Evolutionary conservation across 2,329 filamentous ascomycete genomes (phyloP).

Genomic region (Orbilia javanica): DNA sequence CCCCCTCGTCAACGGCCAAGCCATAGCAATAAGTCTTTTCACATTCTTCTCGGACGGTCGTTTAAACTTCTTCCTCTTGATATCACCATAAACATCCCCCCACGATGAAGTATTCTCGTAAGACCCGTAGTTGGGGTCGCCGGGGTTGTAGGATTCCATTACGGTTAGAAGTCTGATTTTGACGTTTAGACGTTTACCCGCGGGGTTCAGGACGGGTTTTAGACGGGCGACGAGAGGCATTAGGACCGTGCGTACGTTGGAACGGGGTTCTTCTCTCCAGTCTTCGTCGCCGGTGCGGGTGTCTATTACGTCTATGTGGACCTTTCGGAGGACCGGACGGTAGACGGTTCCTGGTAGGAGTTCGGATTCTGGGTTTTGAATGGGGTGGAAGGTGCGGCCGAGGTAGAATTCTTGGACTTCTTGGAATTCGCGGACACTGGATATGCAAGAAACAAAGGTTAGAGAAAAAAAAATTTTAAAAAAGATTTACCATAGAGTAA

Average conservation of each 20-base stretch:
- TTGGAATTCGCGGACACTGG: slow-evolving; percentile 14
- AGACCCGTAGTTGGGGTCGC: not conserved
- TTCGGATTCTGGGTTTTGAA: slow-evolving; percentile 11
- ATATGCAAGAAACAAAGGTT: no score
- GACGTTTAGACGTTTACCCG: not conserved
- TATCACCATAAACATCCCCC: slow-evolving; percentile 4
- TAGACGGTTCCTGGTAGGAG: slow-evolving; percentile 5
- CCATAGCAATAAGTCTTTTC: slow-evolving; percentile 14
- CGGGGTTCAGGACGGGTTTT: not conserved
- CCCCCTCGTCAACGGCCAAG: slow-evolving; percentile 26
- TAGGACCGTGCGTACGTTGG: slow-evolving; percentile 3
- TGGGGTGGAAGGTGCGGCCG: not conserved
- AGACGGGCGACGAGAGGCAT: slow-evolving; percentile 24
- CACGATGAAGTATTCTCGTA: not conserved
- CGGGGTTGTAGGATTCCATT: not conserved
- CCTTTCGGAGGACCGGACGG: slow-evolving; percentile 6
- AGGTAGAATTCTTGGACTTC: slow-evolving; percentile 24
- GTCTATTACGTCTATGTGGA: slow-evolving; percentile 29
- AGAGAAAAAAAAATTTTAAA: not conserved
- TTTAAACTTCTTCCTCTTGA: slow-evolving; percentile 1
- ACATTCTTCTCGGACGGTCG: not conserved
- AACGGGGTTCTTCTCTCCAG: slow-evolving; percentile 1
- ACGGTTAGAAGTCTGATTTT: slow-evolving; percentile 12
- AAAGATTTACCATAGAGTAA: not conserved
- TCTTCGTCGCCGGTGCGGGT: slow-evolving; percentile 13